phyloP scores from a whole-genome alignment of 164 flowering plant genomes.

The Dillenia suffruticosa region DNA sequence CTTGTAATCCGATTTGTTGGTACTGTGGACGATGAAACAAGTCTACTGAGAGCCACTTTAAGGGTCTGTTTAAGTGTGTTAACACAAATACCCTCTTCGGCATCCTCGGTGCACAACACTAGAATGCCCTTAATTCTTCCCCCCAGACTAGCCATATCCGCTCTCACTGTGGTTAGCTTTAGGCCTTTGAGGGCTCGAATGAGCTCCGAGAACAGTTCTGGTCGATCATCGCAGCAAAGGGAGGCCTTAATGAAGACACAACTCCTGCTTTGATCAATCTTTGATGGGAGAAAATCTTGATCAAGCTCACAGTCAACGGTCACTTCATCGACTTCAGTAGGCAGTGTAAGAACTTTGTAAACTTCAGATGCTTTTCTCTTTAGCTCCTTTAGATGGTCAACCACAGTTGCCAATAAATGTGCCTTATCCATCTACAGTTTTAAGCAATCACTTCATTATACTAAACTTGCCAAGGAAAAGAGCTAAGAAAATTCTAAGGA shows the following conservation, averaged over 20 bases:
- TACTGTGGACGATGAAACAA: slow-evolving; percentile 25
- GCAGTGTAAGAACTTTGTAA: slow-evolving; percentile 32
- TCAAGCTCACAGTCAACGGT: slow-evolving; percentile 22
- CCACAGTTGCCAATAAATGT: slow-evolving; percentile 62
- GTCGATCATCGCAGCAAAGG: slow-evolving; percentile 77
- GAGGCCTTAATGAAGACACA: slow-evolving; percentile 51
- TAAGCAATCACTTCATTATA: no score
- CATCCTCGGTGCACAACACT: slow-evolving; percentile 21
- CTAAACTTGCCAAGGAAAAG: no score
- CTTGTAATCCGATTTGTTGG: slow-evolving; percentile 40
- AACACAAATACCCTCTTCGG: slow-evolving; percentile 6
- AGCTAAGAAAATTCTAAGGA: no score
- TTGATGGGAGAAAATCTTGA: slow-evolving; percentile 4
- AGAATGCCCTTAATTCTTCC: slow-evolving; percentile 47
- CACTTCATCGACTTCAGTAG: slow-evolving; percentile 68
- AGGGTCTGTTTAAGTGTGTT: slow-evolving; percentile 35
- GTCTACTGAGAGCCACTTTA: slow-evolving; percentile 24
- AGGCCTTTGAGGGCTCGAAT: slow-evolving; percentile 47
- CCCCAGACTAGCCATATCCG: slow-evolving; percentile 62
- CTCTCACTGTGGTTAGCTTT: slow-evolving; percentile 41
- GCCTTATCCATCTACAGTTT: slow-evolving; percentile 87
- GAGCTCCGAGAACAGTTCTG: slow-evolving; percentile 56
- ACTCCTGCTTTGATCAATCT: not conserved
- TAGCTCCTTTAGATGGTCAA: slow-evolving; percentile 66
- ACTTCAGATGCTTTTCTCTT: slow-evolving; percentile 54